Evolutionary conservation across 306 rosid species (phyloP), one percentile per base, ranked within the genome.

Genomic region (Quercus suber): DNA sequence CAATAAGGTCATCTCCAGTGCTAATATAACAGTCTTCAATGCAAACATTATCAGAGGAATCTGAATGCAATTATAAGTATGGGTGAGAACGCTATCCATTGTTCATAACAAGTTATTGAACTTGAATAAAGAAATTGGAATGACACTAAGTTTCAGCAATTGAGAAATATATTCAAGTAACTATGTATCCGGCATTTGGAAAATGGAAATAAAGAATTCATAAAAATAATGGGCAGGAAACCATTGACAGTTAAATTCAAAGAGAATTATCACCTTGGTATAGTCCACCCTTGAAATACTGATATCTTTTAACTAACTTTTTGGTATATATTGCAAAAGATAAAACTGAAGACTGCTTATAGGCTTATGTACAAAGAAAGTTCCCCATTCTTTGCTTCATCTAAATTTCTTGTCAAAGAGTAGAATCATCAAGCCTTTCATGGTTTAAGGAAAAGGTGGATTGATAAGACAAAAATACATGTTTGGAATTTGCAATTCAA

Each of bases 11-110:
- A 80, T 92, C 95, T n/a, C 95, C 97, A 0, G 97, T 90, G 83
- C 94, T 89, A 75, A 92, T 92, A 77, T 90, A 86, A 77, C 93
- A 92, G 86, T 89, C 97, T 78, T 92, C 95, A 75, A 92, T 92
- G 86, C 94, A 90, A 61, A 92, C 90, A 73, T 84, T 73, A 45
- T 90, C 89, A 5, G 89, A 87, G 77, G 97, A 92, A 73, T 90
- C 97, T 92, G 92, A 53, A 78, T 53, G 64, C 78, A 74, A 76
- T 37, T 59, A 23, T 71, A 81, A 76, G 71, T 45, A 33, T 20
- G 27, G 21, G 72, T 83, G 73, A 83, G 86, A 79, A 71, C 45
- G 31, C 41, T 15, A 35, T 3, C 25, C 51, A 14, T 75, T 75
- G 12, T 75, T 30, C 27, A 37, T 41, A 31, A 17, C 5, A 65